Base-by-base conservation (phyloP, 345 rosid genomes). In the Populus nigra region DNA sequence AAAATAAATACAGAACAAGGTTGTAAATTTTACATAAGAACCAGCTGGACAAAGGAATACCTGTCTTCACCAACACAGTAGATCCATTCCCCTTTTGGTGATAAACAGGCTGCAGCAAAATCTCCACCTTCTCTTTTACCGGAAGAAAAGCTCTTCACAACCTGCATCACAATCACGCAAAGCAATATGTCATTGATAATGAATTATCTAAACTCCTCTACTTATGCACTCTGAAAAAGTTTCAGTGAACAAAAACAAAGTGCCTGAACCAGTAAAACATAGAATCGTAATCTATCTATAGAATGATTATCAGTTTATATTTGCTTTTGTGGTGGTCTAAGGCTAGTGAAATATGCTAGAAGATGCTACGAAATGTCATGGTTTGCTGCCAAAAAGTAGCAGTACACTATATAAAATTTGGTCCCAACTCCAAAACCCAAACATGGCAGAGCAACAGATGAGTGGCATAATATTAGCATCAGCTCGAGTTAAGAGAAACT, bases 71-170 rank as follows among this genome's bases (percentile, higher is more conserved):
- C 99, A 9, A 93, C 85, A 86, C 96, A 92, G 81, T 96, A 93
- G 79, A 93, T 91, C 99, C 98, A 93, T 83, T 93, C 98, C 27
- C 98, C 98, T 87, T 96, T 96, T 5, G 99, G 95, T 53, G 99
- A 93, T 76, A 96, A 86, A 77, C 92, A 88, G 47, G 98, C 99
- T 69, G 97, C 94, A 70, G 87, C 89, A 79, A 94, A 96, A 81
- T 94, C 99, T 81, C 98, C 98, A 76, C 95, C 99, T 84, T 94
- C 95, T 82, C 92, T 88, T 88, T 92, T 96, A 88, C 99, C 99
- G 29, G 98, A 91, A 49, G 99, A 96, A 83, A 96, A 92, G 77
- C 98, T 96, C 89, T 92, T 96, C 84, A 96, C 99, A 69, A 91
- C 99, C 97, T 96, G 86, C 74, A 83, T 41, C 62, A 71, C 59